Evolutionary conservation across 2,329 filamentous ascomycete genomes (phyloP).

Genomic region (Dryadomyces quercus-mongolicae): DNA sequence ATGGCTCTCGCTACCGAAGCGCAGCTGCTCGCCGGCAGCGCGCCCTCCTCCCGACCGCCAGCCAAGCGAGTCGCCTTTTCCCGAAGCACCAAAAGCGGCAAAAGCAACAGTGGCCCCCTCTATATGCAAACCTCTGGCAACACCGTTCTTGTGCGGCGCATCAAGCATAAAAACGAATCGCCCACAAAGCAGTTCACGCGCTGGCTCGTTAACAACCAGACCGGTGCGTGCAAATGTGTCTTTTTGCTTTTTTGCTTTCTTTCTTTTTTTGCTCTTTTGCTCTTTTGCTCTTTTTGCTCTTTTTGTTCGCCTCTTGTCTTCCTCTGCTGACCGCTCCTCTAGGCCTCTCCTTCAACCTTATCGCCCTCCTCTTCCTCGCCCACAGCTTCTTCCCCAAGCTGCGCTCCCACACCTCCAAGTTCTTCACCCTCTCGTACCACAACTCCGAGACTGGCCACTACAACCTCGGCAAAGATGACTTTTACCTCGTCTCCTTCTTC

Average conservation of each 20-base stretch:
- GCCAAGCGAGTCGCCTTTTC: conserved; percentile 15
- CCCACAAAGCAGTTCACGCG: conserved; percentile 47
- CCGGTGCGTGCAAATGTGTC: conserved; percentile 43
- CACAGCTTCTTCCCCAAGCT: conserved; percentile 75
- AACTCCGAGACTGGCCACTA: conserved; percentile 59
- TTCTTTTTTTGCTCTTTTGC: background rate
- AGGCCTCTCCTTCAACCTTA: conserved; percentile 78
- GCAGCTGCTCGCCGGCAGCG: background rate
- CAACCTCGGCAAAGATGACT: conserved; percentile 66
- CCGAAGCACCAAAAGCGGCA: conserved; percentile 19
- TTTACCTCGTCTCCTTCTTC: conserved; percentile 64
- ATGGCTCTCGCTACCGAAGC: background rate
- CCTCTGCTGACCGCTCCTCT: conserved; percentile 1
- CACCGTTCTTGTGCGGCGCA: conserved; percentile 40
- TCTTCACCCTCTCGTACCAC: conserved; percentile 78
- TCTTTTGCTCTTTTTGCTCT: too few species aligned
- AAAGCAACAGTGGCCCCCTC: conserved; percentile 42
- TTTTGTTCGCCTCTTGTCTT: too few species aligned
- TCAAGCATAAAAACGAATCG: conserved; percentile 50
- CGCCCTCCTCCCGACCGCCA: conserved; percentile 8
- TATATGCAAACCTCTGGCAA: conserved; percentile 45
- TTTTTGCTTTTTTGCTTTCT: background rate
- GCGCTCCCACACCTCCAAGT: conserved; percentile 68
- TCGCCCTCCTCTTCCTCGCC: conserved; percentile 70
- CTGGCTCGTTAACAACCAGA: conserved; percentile 69